Base-by-base conservation (phyloP, 495 filamentous ascomycete genomes). In the Hypoxylon rickii region DNA sequence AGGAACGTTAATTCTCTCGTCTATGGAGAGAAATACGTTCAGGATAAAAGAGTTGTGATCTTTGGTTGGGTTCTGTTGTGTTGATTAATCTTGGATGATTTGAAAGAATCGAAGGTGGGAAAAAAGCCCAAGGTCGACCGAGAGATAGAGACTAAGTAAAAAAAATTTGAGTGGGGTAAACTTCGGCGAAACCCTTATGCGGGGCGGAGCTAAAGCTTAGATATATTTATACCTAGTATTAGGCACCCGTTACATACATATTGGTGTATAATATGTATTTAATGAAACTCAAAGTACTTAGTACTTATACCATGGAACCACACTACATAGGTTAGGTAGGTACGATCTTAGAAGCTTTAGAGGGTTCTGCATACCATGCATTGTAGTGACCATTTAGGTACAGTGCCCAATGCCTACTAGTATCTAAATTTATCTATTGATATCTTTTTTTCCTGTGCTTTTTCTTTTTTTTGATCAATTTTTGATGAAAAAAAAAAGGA, bases 21-120 rank as follows among this genome's bases (percentile, higher is more conserved):
- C 47, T 48, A 20, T 62, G 67, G 73, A 75, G 78, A 80, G 76
- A 74, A 71, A 70, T 63, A 69, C 67, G 58, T 70, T 72, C 71
- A 70, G 64, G 44, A 36, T n/a, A n/a, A n/a, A n/a, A n/a, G n/a
- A n/a, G n/a, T n/a, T n/a, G n/a, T n/a, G n/a, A n/a, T n/a, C n/a
- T n/a, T n/a, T n/a, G 51, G 43, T 63, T 56, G 44, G 29, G 53
- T 67, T 55, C 40, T 29, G 32, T 43, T 69, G 61, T 51, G 33
- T 52, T 65, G 60, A 49, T 70, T 63, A 61, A 68, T 64, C 41
- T 64, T 57, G 49, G 59, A 58, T 40, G 63, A 64, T 64, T 53
- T 55, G 43, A 44, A 55, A 61, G 48, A 58, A 59, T 61, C 50
- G 55, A 65, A 58, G 58, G 64, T 65, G 64, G 65, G 57, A 70